These are phyloP conservation scores for Baeospora myosura DNA, from an alignment of 1,284 basidiomycete species.

Conservation along the genomic window DNA sequence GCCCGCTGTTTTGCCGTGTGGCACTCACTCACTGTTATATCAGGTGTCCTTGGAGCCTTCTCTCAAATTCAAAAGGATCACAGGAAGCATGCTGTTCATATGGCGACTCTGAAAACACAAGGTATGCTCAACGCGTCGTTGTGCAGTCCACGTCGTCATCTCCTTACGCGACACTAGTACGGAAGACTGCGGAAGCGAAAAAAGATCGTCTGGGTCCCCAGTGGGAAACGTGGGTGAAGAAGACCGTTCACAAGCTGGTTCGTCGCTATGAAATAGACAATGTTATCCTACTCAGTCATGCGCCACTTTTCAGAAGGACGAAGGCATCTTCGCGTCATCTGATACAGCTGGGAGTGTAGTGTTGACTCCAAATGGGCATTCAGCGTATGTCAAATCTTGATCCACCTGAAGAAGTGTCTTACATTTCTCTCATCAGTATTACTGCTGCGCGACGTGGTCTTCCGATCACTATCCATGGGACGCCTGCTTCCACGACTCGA, in stretches of 20 bases:
- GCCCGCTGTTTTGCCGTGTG: too few species aligned
- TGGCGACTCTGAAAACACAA: constrained; percentile 40
- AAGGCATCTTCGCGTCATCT: constrained; percentile 32
- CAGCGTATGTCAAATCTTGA: neutral
- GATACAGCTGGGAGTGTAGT: constrained; percentile 28
- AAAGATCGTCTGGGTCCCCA: constrained; percentile 41
- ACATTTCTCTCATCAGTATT: neutral
- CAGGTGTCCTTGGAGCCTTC: too few species aligned
- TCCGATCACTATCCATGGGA: too few species aligned
- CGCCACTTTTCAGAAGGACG: constrained; percentile 27
- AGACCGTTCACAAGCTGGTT: constrained; percentile 41
- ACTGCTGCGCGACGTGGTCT: too few species aligned
- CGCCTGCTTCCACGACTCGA: neutral
- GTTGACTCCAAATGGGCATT: constrained; percentile 36
- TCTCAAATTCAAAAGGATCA: constrained; percentile 40
- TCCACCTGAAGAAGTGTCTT: neutral
- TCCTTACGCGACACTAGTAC: constrained; percentile 26
- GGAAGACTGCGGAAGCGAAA: constrained; percentile 36
- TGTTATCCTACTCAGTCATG: constrained; percentile 1
- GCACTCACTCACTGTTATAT: too few species aligned
- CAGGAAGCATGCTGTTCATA: constrained; percentile 35
- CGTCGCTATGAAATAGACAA: constrained; percentile 11
- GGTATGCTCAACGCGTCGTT: constrained; percentile 20
- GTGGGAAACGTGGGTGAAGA: constrained; percentile 43
- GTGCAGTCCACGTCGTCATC: neutral